Evolutionary conservation across 2,329 filamentous ascomycete genomes (phyloP), one percentile per base, ranked within the genome.

Genomic region (Pseudogymnoascus destructans): DNA sequence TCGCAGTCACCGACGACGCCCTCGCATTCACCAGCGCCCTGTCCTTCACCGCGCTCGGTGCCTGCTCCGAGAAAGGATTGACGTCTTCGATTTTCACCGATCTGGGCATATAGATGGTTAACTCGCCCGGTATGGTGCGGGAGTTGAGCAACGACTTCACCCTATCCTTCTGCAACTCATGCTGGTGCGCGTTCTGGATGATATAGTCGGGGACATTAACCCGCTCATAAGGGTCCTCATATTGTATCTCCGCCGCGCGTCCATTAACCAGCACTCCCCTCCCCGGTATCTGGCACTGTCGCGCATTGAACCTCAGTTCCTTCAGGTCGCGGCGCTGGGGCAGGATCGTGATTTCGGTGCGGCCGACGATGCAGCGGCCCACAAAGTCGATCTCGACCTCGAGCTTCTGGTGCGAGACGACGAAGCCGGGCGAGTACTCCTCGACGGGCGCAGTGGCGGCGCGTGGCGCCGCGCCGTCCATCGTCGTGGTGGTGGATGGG

Each of bases 311-410:
- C 23, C 71, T 74, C 40, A 86, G 74, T 57, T 79, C 76, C 52
- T 78, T 74, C 38, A 84, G 75, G 57, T 81, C 80, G 60, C 81
- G 73, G 38, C 74, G 73, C 65, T 77, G 77, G 60, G 79, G 75
- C 19, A 68, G 64, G 58, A 97, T 82, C 27, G 85, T 86, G 64
- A 98, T 86, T 64, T 91, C 86, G 7, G 87, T 89, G 62, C 81
- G 85, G 56, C 93, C 93, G 61, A 80, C 84, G 66, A 97, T 74
- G 67, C 78, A 80, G 71, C 84, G 85, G 58, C 80, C 81, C 63
- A 80, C 78, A 70, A 98, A 95, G 73, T 95, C 87, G 68, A 98
- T 77, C 66, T 97, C 91, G 61, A 98, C 77, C 66, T 90, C 85
- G 55, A 98, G 85, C 70, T 88, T 87, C 73, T 97, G 92, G 72